Evolutionary conservation across 2,329 filamentous ascomycete genomes (phyloP), one percentile per base, ranked within the genome.

Genomic region (Colletotrichum australisinense): DNA sequence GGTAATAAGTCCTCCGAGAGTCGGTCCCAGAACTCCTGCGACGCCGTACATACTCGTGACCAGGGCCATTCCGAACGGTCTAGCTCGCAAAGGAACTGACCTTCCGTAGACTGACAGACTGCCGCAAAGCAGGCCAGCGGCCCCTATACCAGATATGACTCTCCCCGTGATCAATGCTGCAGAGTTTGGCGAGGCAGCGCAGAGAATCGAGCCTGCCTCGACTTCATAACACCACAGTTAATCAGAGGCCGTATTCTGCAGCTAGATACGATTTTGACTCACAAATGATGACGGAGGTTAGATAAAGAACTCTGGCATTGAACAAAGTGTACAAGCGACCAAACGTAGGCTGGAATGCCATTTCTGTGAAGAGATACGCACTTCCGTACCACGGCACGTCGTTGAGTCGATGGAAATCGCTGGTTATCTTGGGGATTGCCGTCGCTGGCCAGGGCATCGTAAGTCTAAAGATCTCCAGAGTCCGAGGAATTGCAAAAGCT

Each of bases 311-410:
- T 76, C 80, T 53, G 30, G 24, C 49, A 68, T 11, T 74, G 68
- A 62, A 28, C 8, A 62, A n/a, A 2, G 58, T 62, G 58, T 62
- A 62, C 32, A 62, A 12, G 32, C 35, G 32, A 28, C 58, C 58
- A 26, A 62, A 42, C 1, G 58, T n/a, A 19, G 58, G 58, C 35
- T 62, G 58, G 12, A 62, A 42, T 8, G 62, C 62, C 62, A 35
- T 52, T 9, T 35, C 28, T 14, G 62, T 35, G 12, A 64, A 55
- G 19, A 85, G 83, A 75, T 88, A 88, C 35, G 85, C 84, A 67
- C 84, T 85, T 5, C 84, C 86, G 77, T 90, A 90, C 88, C 88
- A 90, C 38, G 87, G 88, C 19, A 90, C 85, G 75, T 90, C 88
- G 3, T 80, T 77, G 1, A 89, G 79, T n/a, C 85, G 84, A 67